A percentile compares a stretch with the other conserved stretches of the same genome.
Conservation (phyloP, 1,284 basidiomycete genomes). For the Leccinum griseonigrum region DNA sequence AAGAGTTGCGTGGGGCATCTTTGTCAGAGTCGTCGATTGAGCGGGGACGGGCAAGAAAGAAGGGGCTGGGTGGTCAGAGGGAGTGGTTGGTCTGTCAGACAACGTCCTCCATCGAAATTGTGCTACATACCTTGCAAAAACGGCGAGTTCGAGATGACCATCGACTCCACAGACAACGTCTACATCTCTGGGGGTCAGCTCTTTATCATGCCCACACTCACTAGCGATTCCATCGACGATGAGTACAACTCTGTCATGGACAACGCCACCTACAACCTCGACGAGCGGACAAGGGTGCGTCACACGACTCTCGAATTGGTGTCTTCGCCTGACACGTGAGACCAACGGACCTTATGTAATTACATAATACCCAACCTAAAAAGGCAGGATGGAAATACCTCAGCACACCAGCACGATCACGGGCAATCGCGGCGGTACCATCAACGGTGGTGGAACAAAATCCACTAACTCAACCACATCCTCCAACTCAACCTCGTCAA, state of each 20-base stretch:
- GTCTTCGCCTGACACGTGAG: slow-evolving; percentile 3
- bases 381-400: slow-evolving; percentile 25
- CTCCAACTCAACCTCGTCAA: slow-evolving; percentile 17
- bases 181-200: slow-evolving; percentile 68
- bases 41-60: slow-evolving; percentile 24
- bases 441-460: slow-evolving; percentile 21
- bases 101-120: slow-evolving; percentile 1
- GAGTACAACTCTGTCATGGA: slow-evolving; percentile 56
- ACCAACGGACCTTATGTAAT: slow-evolving; percentile 20
- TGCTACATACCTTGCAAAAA: slow-evolving; percentile 42
- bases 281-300: slow-evolving; percentile 35
- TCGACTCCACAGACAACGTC: slow-evolving; percentile 60
- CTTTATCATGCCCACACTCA: slow-evolving; percentile 81
- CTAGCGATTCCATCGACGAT: slow-evolving; percentile 54
- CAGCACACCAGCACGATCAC: background rate
- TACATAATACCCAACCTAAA: slow-evolving; percentile 9
- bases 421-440: slow-evolving; percentile 3
- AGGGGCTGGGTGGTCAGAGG: slow-evolving; percentile 21
- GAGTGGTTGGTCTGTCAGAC: slow-evolving; percentile 39
- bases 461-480: slow-evolving; percentile 8
- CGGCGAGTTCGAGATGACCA: slow-evolving; percentile 81
- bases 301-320: background rate
- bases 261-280: slow-evolving; percentile 64
- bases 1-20: slow-evolving; percentile 1
- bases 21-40: slow-evolving; percentile 26